Evolutionary conservation across 371 early-diverging fungal species (phyloP).

Genomic region (Haplosporangium sp.): DNA sequence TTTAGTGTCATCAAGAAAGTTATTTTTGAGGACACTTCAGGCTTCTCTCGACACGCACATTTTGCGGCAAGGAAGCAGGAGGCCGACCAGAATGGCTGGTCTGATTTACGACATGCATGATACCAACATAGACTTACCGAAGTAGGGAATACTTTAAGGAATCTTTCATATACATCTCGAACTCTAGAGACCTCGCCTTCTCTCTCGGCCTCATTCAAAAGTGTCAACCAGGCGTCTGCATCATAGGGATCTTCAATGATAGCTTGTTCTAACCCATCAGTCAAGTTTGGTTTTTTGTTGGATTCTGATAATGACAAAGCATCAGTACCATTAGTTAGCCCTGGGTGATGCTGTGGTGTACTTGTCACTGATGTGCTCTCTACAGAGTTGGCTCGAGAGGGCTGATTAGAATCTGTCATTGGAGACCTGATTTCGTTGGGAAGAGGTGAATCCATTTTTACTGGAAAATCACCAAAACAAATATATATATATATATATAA

Average conservation of each 20-base stretch:
- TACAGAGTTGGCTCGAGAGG: conserved; percentile 38
- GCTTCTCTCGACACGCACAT: not conserved
- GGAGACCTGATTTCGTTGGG: conserved; percentile 37
- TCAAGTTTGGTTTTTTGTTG: conserved; percentile 15
- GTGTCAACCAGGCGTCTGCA: conserved; percentile 75
- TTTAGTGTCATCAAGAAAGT: not conserved
- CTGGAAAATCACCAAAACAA: not conserved
- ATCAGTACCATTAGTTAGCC: conserved; percentile 4
- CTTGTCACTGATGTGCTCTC: conserved; percentile 11
- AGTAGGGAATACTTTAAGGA: conserved; percentile 86
- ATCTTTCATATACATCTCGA: conserved; percentile 78
- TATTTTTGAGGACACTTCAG: not conserved
- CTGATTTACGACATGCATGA: not conserved
- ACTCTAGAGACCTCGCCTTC: conserved; percentile 70
- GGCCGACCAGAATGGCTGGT: not conserved
- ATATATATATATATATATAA: not conserved
- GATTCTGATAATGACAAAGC: conserved; percentile 14
- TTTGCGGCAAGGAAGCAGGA: not conserved
- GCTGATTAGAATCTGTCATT: conserved; percentile 24
- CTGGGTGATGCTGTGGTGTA: conserved; percentile 13
- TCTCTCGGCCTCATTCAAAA: conserved; percentile 70
- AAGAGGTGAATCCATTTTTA: conserved; percentile 38
- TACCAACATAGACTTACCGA: conserved; percentile 72
- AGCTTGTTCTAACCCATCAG: conserved; percentile 59
- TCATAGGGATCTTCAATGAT: conserved; percentile 71